Evolutionary conservation across 176 grass and related monocot genomes (phyloP).

Genomic region (Oryza punctata): DNA sequence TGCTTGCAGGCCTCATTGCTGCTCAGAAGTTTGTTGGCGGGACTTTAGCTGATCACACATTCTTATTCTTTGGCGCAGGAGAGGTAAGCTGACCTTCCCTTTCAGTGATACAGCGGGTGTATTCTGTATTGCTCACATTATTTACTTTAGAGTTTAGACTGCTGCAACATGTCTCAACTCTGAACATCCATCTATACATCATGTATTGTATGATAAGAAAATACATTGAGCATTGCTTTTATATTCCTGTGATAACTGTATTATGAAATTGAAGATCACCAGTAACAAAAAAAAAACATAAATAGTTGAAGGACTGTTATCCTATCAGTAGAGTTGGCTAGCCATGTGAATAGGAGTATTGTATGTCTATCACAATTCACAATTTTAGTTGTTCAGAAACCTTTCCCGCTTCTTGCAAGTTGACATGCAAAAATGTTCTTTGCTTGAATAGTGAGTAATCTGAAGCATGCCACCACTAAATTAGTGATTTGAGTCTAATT

Average conservation of each 20-base stretch:
- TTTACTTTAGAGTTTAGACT: slow-evolving; percentile 3
- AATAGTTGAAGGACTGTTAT: background rate
- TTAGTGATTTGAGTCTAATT: background rate
- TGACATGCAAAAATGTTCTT: background rate
- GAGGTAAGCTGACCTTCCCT: slow-evolving; percentile 54
- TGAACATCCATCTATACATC: background rate
- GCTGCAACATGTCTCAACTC: background rate
- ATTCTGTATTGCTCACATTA: background rate
- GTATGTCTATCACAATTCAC: background rate
- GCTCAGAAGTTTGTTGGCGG: slow-evolving; percentile 69
- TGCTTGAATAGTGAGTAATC: background rate
- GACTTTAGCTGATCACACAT: slow-evolving; percentile 73
- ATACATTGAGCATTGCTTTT: background rate
- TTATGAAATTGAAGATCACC: background rate
- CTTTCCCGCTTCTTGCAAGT: background rate
- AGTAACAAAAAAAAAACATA: background rate
- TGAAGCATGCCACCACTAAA: too few species aligned
- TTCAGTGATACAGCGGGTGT: background rate
- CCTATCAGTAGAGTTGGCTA: background rate
- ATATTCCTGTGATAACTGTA: background rate
- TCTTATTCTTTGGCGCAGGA: slow-evolving; percentile 93
- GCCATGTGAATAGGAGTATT: background rate
- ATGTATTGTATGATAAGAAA: background rate
- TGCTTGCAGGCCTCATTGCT: slow-evolving; percentile 79
- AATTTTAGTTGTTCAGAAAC: background rate